Conservation (phyloP, 345 rosid genomes). For the Luvunga scandens region DNA sequence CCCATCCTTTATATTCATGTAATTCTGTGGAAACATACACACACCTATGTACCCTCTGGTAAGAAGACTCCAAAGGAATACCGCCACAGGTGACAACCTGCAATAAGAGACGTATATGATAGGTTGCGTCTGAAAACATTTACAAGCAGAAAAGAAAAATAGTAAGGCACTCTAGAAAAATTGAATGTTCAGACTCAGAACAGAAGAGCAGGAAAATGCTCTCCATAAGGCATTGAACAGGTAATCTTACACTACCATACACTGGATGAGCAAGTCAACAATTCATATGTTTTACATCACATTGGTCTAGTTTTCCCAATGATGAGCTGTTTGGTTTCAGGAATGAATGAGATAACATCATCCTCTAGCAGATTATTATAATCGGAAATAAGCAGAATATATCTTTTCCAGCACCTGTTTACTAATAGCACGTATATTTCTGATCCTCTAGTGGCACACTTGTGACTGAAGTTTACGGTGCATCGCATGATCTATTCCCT, state of each 20-base stretch:
- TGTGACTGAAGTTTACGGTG: not conserved
- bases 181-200: not conserved
- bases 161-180: not conserved
- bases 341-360: not conserved
- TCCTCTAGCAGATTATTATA: not conserved
- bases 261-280: not conserved
- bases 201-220: not conserved
- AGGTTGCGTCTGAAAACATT: not conserved
- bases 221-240: not conserved
- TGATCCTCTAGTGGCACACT: not conserved
- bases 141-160: not conserved
- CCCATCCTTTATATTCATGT: constrained; percentile 67
- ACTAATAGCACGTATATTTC: not conserved
- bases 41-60: constrained; percentile 75
- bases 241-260: not conserved
- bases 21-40: constrained; percentile 80
- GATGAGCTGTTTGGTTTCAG: not conserved
- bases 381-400: not conserved
- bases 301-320: not conserved
- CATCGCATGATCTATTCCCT: not conserved
- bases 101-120: constrained; percentile 6
- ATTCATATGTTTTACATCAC: not conserved
- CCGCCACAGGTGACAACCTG: constrained; percentile 98
- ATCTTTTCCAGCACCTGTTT: not conserved
- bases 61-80: constrained; percentile 83